Evolutionary conservation across 306 rosid genomes (phyloP).

Genomic region (Acacia confusa): DNA sequence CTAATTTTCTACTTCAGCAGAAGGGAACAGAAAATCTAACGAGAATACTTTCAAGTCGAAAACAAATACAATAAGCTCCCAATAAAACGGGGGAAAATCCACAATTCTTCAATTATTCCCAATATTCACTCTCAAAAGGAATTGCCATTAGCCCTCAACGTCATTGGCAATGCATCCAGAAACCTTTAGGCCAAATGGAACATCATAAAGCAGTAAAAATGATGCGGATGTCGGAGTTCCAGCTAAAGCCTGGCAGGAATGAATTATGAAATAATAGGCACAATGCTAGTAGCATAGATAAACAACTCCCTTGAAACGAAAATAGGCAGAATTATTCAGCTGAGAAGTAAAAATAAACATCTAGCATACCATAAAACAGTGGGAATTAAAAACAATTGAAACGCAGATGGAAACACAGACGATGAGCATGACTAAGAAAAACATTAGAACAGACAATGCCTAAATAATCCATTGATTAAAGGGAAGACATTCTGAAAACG

Average conservation of each 20-base stretch:
- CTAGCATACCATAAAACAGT: neutral
- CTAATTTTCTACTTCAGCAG: neutral
- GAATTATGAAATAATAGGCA: neutral
- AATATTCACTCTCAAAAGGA: neutral
- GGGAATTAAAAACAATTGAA: neutral
- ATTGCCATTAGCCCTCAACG: neutral
- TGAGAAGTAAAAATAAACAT: neutral
- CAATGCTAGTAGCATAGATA: neutral
- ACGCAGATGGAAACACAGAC: too few relatives aligned
- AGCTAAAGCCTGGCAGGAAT: neutral
- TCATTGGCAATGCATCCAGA: neutral
- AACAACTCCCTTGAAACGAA: neutral
- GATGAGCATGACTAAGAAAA: neutral
- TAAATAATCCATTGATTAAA: neutral
- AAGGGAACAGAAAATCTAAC: neutral
- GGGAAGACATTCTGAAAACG: neutral
- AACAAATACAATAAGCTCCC: neutral
- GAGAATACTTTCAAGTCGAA: neutral
- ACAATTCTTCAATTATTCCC: neutral
- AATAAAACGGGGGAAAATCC: neutral
- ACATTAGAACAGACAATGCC: neutral
- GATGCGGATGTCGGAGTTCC: neutral
- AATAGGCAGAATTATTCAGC: neutral
- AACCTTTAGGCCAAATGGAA: neutral
- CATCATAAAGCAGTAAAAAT: neutral